These are phyloP conservation scores for Pyrenophora seminiperda DNA, from an alignment of 2,329 filamentous ascomycete species.

Conservation along the genomic window DNA sequence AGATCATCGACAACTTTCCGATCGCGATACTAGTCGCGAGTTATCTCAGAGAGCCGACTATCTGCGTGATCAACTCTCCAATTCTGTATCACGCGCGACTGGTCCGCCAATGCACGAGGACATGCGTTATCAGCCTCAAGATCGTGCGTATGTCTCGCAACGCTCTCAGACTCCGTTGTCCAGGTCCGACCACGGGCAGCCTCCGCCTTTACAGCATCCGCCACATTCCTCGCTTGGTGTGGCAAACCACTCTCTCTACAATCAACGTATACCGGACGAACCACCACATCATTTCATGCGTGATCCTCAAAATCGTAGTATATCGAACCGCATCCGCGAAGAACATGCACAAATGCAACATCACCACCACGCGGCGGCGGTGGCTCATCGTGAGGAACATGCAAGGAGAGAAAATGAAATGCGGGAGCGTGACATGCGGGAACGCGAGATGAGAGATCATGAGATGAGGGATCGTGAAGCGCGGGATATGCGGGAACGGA, in stretches of 20 bases:
- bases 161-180: constrained; percentile 45
- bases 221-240: constrained; percentile 39
- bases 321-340: constrained; percentile 39
- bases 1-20: constrained; percentile 34
- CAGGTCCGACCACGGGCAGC: constrained; percentile 35
- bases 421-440: constrained; percentile 22
- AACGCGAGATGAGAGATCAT: constrained; percentile 24
- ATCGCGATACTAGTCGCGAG: constrained; percentile 43
- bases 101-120: constrained; percentile 35
- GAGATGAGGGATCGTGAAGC: constrained; percentile 25
- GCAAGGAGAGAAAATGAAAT: constrained; percentile 27
- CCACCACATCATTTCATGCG: constrained; percentile 30
- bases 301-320: constrained; percentile 27
- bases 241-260: constrained; percentile 32
- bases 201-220: constrained; percentile 39
- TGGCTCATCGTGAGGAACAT: constrained; percentile 27
- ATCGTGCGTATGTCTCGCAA: constrained; percentile 35
- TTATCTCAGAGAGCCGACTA: constrained; percentile 38
- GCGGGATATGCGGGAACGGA: constrained; percentile 26
- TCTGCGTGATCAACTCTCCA: constrained; percentile 40
- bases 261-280: constrained; percentile 38
- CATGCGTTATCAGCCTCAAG: constrained; percentile 36
- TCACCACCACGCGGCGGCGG: background rate
- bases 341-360: constrained; percentile 29
- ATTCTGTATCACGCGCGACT: constrained; percentile 26